These are phyloP conservation scores for Fusarium sp. DNA, from an alignment of 2,329 filamentous ascomycete genomes.

Conservation along the genomic window DNA sequence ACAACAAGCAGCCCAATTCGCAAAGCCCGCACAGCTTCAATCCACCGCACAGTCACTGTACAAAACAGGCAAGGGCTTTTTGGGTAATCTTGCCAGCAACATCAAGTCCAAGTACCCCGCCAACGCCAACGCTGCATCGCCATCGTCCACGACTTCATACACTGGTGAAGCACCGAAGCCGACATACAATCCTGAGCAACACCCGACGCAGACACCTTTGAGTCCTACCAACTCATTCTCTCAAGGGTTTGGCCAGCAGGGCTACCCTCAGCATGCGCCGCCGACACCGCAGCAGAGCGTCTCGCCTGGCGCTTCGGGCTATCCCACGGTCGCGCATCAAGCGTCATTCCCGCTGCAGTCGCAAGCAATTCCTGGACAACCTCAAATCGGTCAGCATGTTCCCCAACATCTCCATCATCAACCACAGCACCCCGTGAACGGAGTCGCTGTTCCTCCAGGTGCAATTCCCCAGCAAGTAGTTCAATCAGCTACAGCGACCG, in stretches of 20 bases:
- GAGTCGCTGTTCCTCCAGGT: not conserved
- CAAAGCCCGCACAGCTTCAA: not conserved
- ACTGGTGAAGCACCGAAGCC: constrained; percentile 10
- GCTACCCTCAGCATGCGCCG: not conserved
- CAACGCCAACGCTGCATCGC: not conserved
- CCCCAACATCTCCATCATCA: not conserved
- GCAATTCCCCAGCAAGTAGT: not conserved
- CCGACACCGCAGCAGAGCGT: constrained; percentile 12
- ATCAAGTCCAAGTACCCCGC: constrained; percentile 34
- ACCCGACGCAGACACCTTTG: constrained; percentile 5
- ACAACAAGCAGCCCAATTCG: constrained; percentile 28
- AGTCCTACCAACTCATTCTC: constrained; percentile 10
- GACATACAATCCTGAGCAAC: constrained; percentile 5
- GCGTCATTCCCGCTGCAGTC: not conserved
- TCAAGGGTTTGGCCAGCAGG: not conserved
- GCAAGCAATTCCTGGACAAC: not conserved
- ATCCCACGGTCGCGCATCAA: constrained; percentile 15
- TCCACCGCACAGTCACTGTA: constrained; percentile 25
- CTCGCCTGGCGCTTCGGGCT: not conserved
- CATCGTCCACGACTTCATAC: not conserved
- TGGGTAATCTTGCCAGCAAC: constrained; percentile 29
- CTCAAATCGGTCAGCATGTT: not conserved
- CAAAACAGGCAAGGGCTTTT: constrained; percentile 20
- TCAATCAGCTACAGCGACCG: not conserved
- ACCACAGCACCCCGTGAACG: not conserved